Evolutionary conservation across 768 basidiomycete species (phyloP).

Genomic region (Lenzites betulinus): DNA sequence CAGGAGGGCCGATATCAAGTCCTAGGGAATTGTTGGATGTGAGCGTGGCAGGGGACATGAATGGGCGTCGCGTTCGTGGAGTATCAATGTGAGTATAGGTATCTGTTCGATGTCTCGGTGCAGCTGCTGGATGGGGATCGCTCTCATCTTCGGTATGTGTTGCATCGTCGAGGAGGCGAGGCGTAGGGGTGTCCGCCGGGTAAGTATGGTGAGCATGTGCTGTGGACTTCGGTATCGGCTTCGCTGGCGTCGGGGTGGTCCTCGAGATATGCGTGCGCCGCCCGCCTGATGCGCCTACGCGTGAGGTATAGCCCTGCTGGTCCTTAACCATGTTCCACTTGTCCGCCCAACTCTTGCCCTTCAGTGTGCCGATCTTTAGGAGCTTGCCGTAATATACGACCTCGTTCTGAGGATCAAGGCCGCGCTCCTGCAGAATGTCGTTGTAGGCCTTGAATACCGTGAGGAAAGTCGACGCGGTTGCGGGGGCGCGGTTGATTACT

Average conservation of each 20-base stretch:
- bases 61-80: constrained; percentile 23
- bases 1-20: constrained; percentile 28
- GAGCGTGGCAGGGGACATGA: constrained; percentile 20
- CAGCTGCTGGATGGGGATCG: background rate
- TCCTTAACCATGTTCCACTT: constrained; percentile 78
- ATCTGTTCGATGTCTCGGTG: constrained; percentile 4
- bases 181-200: constrained; percentile 41
- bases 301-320: constrained; percentile 45
- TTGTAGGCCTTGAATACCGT: constrained; percentile 86
- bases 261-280: constrained; percentile 22
- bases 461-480: constrained; percentile 72
- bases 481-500: constrained; percentile 68
- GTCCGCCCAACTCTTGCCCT: constrained; percentile 76
- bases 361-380: constrained; percentile 79
- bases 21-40: constrained; percentile 32
- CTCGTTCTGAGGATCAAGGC: constrained; percentile 75
- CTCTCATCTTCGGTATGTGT: constrained; percentile 21
- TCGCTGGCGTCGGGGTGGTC: constrained; percentile 25
- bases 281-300: constrained; percentile 6
- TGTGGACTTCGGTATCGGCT: constrained; percentile 25
- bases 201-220: constrained; percentile 10
- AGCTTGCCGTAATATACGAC: constrained; percentile 81
- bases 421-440: constrained; percentile 70
- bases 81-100: constrained; percentile 17
- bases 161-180: constrained; percentile 41